These are phyloP conservation scores for Coemansia javaensis DNA, from an alignment of 192 early-diverging fungal genomes.

Conservation along the genomic window DNA sequence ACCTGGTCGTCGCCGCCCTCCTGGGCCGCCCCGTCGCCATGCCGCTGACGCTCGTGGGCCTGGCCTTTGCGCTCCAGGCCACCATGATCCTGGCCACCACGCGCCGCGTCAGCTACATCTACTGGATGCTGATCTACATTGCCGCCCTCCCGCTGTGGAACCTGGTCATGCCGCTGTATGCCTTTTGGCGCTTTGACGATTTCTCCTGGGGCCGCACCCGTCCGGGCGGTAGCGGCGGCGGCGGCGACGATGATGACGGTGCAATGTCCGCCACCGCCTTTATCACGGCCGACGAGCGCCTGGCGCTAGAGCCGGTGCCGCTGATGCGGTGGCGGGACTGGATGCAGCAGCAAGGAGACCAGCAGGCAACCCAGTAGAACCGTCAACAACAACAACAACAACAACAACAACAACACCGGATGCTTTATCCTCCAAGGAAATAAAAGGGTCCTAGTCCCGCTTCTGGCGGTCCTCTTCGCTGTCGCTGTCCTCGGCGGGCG, in stretches of 20 bases:
- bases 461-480: constrained; percentile 40
- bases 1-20: constrained; percentile 42
- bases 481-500: constrained; percentile 15
- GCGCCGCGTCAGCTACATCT: constrained; percentile 71
- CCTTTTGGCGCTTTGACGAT: constrained; percentile 93
- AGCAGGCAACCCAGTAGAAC: neutral
- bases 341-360: constrained; percentile 21
- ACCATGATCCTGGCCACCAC: constrained; percentile 87
- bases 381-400: too few relatives aligned
- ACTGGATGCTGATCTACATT: constrained; percentile 86
- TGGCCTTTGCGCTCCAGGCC: constrained; percentile 81
- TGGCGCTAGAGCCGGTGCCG: constrained; percentile 41
- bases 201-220: constrained; percentile 84
- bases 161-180: constrained; percentile 88
- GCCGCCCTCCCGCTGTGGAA: constrained; percentile 92
- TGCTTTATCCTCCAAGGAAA: neutral
- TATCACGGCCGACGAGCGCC: constrained; percentile 42
- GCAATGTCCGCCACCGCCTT: constrained; percentile 43
- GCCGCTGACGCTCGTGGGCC: constrained; percentile 67
- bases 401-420: too few relatives aligned
- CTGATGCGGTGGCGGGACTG: constrained; percentile 49
- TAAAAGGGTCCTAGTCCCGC: constrained; percentile 23
- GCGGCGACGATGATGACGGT: constrained; percentile 1
- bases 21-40: constrained; percentile 48
- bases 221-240: constrained; percentile 54